Percentiles rank a stretch among this genome's conserved stretches.
phyloP scores from a whole-genome alignment of 805 yeast genomes.

The Kregervanrija fluxuum region DNA sequence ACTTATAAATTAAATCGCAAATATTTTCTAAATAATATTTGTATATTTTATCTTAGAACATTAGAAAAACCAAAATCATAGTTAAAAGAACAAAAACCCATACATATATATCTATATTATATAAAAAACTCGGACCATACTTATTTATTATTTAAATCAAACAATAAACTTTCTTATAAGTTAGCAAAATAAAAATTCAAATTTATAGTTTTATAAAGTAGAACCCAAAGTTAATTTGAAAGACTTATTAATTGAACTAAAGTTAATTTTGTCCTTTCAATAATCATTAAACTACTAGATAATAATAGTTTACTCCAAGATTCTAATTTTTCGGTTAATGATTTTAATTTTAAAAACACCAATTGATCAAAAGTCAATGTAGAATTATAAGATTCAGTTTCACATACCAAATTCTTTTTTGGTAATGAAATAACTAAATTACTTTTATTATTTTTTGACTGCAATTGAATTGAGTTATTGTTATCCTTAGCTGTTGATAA shows the following conservation, averaged over 20 bases:
- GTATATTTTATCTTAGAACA: too few relatives aligned
- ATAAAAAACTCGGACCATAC: too few relatives aligned
- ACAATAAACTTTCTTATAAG: too few relatives aligned
- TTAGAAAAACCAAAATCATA: too few relatives aligned
- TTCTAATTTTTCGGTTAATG: slow-evolving; percentile 3
- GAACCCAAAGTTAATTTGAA: neutral
- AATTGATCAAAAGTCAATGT: slow-evolving; percentile 1
- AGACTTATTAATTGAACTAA: slow-evolving; percentile 8
- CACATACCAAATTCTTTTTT: neutral
- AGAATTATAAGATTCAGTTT: slow-evolving; percentile 1
- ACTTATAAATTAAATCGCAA: too few relatives aligned
- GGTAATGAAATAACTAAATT: neutral
- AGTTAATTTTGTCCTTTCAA: slow-evolving; percentile 10
- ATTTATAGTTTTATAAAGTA: too few relatives aligned
- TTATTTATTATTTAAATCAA: too few relatives aligned
- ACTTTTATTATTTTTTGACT: neutral
- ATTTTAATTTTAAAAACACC: slow-evolving; percentile 4
- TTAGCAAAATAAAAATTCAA: too few relatives aligned
- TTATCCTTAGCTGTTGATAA: neutral
- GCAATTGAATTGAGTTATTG: neutral
- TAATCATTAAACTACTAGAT: slow-evolving; percentile 3
- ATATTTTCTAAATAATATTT: too few relatives aligned
- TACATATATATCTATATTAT: too few relatives aligned
- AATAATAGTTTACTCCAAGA: slow-evolving; percentile 2
- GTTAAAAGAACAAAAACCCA: too few relatives aligned